These are phyloP conservation scores for Barnettozyma hawaiiensis DNA, from an alignment of 1,139 yeast species.

Conservation along the genomic window DNA sequence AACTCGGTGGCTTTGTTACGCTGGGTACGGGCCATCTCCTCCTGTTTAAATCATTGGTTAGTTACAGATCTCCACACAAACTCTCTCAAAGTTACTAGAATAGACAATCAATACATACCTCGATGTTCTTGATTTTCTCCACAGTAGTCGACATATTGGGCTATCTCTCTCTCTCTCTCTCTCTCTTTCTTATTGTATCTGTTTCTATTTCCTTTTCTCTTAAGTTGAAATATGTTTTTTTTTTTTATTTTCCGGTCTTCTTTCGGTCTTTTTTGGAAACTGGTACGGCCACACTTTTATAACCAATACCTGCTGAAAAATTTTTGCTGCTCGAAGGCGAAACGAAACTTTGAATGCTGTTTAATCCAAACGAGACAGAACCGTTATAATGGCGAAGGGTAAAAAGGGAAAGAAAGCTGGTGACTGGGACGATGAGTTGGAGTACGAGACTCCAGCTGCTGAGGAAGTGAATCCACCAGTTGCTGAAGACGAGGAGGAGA, in stretches of 20 bases:
- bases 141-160: constrained; percentile 22
- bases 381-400: constrained; percentile 27
- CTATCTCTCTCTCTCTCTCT: background rate
- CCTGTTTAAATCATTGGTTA: constrained; percentile 27
- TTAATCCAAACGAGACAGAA: background rate
- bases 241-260: too few relatives aligned
- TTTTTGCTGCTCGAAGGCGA: constrained; percentile 1
- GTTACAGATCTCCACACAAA: background rate
- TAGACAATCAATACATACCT: constrained; percentile 26
- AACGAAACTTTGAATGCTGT: too few relatives aligned
- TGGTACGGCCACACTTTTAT: background rate
- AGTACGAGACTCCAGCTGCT: constrained; percentile 38
- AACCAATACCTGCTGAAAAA: background rate
- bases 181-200: too few relatives aligned
- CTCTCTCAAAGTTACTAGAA: background rate
- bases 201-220: too few relatives aligned
- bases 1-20: constrained; percentile 94
- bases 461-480: constrained; percentile 13
- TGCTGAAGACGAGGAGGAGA: constrained; percentile 13
- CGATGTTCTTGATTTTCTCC: constrained; percentile 69
- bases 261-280: too few relatives aligned
- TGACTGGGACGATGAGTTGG: constrained; percentile 82
- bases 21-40: constrained; percentile 91
- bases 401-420: constrained; percentile 47
- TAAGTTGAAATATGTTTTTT: too few relatives aligned